These are phyloP conservation scores for Hemileia vastatrix DNA, from an alignment of 1,284 basidiomycete species.

Conservation along the genomic window DNA sequence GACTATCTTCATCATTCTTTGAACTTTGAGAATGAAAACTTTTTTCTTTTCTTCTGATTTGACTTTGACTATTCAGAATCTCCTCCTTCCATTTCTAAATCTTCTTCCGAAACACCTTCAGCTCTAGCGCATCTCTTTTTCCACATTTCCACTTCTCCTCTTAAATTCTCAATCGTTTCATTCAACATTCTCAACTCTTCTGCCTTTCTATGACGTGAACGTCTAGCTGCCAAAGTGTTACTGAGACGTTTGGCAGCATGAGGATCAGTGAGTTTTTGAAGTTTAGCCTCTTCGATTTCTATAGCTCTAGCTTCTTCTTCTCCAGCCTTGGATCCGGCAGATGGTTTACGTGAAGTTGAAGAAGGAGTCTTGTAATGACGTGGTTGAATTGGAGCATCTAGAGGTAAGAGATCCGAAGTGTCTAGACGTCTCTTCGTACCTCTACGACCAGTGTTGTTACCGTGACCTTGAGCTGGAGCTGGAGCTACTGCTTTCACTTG, in stretches of 20 bases:
- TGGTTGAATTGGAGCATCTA: constrained; percentile 42
- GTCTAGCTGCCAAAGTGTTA: constrained; percentile 42
- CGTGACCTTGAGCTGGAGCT: neutral
- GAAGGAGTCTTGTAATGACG: constrained; percentile 39
- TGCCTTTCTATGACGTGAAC: constrained; percentile 40
- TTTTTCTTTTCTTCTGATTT: too few species aligned
- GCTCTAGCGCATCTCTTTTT: constrained; percentile 38
- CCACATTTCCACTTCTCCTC: constrained; percentile 35
- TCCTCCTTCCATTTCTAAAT: neutral
- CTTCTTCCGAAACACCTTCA: constrained; percentile 22
- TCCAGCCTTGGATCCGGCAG: constrained; percentile 7
- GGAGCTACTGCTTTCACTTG: constrained; percentile 2
- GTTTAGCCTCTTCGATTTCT: constrained; percentile 29
- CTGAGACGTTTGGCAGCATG: constrained; percentile 40
- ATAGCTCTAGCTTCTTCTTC: constrained; percentile 26
- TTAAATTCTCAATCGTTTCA: constrained; percentile 36
- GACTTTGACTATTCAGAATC: neutral
- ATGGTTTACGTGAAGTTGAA: constrained; percentile 34
- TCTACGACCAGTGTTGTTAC: neutral
- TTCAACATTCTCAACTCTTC: constrained; percentile 37
- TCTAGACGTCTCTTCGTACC: constrained; percentile 37
- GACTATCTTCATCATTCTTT: too few species aligned
- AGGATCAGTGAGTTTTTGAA: constrained; percentile 34
- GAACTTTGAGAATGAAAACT: too few species aligned
- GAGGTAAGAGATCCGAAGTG: constrained; percentile 36